Base-by-base conservation (phyloP, 768 basidiomycete species). In the Saitozyma podzolica region DNA sequence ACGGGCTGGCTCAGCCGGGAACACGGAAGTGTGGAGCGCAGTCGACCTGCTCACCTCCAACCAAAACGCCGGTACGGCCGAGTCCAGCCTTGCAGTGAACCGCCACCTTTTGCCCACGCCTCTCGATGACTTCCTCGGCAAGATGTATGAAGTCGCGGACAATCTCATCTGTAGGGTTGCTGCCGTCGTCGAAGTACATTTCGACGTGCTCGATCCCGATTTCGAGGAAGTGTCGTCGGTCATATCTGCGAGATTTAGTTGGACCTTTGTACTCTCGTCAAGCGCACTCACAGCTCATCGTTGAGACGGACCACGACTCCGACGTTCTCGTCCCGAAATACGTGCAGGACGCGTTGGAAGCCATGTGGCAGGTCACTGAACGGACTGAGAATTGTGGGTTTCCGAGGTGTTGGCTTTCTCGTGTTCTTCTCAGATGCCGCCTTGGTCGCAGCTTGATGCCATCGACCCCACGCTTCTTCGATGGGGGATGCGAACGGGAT, bases 131-230 rank as follows among this genome's bases (percentile, higher is more conserved):
- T 17, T 85, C 82, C 73, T 97, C 94, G 1, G 89, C 86, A 58
- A 91, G 81, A 68, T 90, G 88, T 68, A 99, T 89, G 75, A 99
- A 99, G 61, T 87, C 86, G 58, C 92, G 85, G 50, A 93, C 90
- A 70, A 97, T 96, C 61, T 96, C 91, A 79, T 96, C 91, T 0
- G 92, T 89, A 6, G 95, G 95, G 79, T 98, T 98, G 20, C 93
- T 96, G 19, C 96, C 96, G 77, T 99, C 96, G 79, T 97, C 93
- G 69, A 96, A 98, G 80, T 95, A 97, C 66, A 97, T 84, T 11
- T 73, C 72, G 39, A 69, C 60, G 51, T 76, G 75, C 14, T 72
- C 72, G n/a, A 76, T 76, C 0, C 70, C 70, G 5, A 43, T 8
- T 13, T 69, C 65, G 14, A 63, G 19, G 58, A 70, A 64, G 19